These are phyloP conservation scores for Colletotrichum sp. DNA, from an alignment of 2,329 filamentous ascomycete genomes.

Conservation along the genomic window DNA sequence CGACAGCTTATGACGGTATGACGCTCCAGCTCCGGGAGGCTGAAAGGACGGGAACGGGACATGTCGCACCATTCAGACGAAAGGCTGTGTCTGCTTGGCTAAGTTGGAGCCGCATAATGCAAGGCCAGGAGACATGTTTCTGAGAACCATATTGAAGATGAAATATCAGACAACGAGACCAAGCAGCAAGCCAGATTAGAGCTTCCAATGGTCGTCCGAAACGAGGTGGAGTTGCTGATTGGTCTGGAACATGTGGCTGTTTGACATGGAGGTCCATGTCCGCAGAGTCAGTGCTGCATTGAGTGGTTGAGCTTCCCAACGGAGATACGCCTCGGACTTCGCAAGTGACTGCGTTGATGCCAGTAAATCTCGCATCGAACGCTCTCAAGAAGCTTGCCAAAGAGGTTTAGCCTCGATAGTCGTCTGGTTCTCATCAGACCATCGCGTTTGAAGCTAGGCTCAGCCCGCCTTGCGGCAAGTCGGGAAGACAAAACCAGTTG, in stretches of 20 bases:
- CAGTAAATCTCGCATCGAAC: neutral
- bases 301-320: neutral
- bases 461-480: neutral
- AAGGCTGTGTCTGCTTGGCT: neutral
- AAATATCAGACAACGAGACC: neutral
- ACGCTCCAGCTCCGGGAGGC: neutral
- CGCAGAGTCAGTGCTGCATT: neutral
- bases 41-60: constrained; percentile 4
- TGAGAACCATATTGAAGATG: neutral
- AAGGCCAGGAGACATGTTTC: neutral
- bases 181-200: neutral
- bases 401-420: neutral
- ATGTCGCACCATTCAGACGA: constrained; percentile 14
- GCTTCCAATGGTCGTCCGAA: neutral
- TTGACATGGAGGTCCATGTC: constrained; percentile 12
- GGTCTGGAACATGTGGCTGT: neutral
- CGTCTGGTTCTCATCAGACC: neutral
- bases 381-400: neutral
- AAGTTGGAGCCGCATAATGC: neutral
- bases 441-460: neutral
- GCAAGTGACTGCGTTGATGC: neutral
- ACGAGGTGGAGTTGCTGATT: neutral
- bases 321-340: neutral
- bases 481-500: neutral
- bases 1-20: neutral